Evolutionary conservation across 1,284 basidiomycete species (phyloP).

Genomic region (Coniferiporia sulphurascens): DNA sequence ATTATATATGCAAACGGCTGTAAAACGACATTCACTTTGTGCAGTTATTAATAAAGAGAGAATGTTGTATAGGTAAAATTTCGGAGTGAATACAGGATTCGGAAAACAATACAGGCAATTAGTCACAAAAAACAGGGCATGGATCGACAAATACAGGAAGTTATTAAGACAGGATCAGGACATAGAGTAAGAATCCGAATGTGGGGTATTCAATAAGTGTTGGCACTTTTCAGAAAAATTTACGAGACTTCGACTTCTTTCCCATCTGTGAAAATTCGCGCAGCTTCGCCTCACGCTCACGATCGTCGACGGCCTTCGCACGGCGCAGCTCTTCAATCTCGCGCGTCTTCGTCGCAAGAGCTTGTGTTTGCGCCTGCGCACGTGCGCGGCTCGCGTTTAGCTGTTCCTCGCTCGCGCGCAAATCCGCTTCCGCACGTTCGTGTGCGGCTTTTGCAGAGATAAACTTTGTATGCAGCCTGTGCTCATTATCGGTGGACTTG

Average conservation of each 20-base stretch:
- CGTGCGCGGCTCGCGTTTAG: conserved; percentile 22
- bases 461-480: conserved; percentile 32
- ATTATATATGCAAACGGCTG: no score
- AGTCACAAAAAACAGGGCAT: not conserved
- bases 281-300: conserved; percentile 33
- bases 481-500: conserved; percentile 34
- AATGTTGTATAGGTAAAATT: not conserved
- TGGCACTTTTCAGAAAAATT: not conserved
- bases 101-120: not conserved
- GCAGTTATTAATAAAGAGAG: no score
- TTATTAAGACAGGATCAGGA: not conserved
- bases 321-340: conserved; percentile 37
- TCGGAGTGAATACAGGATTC: not conserved
- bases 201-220: not conserved
- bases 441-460: conserved; percentile 19
- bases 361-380: conserved; percentile 23
- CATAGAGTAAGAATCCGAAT: not conserved
- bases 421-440: conserved; percentile 20
- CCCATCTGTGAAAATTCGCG: not conserved
- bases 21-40: no score
- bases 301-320: conserved; percentile 38
- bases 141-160: no score
- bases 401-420: conserved; percentile 20
- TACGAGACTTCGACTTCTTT: not conserved
- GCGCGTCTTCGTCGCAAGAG: conserved; percentile 29